Evolutionary conservation across 495 filamentous ascomycete species (phyloP).

Genomic region (Podospora comata): DNA sequence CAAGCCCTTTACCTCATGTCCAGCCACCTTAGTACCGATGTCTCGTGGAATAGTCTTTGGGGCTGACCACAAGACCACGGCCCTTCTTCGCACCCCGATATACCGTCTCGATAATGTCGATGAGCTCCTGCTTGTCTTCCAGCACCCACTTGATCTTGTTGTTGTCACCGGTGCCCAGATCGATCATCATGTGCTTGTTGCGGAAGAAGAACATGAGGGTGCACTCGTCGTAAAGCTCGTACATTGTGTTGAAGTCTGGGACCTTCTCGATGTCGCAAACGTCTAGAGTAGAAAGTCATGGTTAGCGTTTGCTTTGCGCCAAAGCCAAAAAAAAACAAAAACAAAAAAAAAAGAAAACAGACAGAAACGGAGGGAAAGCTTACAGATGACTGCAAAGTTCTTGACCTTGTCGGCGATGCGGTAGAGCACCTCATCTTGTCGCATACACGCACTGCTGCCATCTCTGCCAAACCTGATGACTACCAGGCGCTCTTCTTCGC

Average conservation of each 20-base stretch:
- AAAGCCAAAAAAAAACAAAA: neutral
- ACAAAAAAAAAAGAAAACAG: neutral
- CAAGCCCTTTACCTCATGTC: too few species aligned
- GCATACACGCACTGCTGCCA: conserved; percentile 75
- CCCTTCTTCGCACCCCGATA: conserved; percentile 98
- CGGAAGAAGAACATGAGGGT: conserved; percentile 84
- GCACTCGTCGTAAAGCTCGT: conserved; percentile 68
- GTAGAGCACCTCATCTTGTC: conserved; percentile 91
- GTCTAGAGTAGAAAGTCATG: conserved; percentile 46
- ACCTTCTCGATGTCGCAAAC: conserved; percentile 96
- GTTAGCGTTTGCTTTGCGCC: neutral
- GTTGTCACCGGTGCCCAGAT: conserved; percentile 98
- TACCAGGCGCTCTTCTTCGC: conserved; percentile 91
- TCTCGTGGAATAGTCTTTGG: conserved; percentile 87
- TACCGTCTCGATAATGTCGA: conserved; percentile 97
- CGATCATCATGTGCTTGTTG: conserved; percentile 99
- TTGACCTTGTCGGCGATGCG: conserved; percentile 83
- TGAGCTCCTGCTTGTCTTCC: conserved; percentile 97
- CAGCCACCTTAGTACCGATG: conserved; percentile 61
- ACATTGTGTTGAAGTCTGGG: conserved; percentile 97
- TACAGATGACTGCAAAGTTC: conserved; percentile 79
- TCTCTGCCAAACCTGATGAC: conserved; percentile 90
- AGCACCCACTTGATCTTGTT: conserved; percentile 94
- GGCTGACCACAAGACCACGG: conserved; percentile 89
- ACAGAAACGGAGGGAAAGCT: neutral